Percentiles rank a stretch among this genome's conserved stretches.
These are phyloP conservation scores for Helianthus tuberosus DNA, from an alignment of 129 eudicot genomes.

Conservation along the genomic window DNA sequence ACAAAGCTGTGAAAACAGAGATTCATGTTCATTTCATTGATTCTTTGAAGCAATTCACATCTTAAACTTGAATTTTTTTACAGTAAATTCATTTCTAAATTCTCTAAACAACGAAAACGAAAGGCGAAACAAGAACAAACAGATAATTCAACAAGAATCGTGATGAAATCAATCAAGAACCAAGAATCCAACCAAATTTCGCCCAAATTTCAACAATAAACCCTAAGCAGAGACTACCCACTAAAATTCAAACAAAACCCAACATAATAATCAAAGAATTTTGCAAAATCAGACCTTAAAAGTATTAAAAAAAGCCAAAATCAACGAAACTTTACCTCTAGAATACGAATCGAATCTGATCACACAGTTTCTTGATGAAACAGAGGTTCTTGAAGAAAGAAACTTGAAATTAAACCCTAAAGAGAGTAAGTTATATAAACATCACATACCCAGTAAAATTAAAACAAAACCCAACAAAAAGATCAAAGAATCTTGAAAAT, in stretches of 20 bases:
- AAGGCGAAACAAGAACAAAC: neutral
- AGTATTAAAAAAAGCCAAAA: neutral
- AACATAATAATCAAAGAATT: slow-evolving; percentile 20
- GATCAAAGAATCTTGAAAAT: slow-evolving; percentile 18
- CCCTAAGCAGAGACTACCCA: slow-evolving; percentile 31
- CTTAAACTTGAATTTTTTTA: too few relatives aligned
- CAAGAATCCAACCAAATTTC: neutral
- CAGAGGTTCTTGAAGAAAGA: neutral
- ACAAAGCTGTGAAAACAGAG: neutral
- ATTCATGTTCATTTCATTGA: slow-evolving; percentile 3
- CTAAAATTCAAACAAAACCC: slow-evolving; percentile 21
- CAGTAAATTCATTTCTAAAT: neutral
- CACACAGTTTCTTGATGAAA: slow-evolving; percentile 33
- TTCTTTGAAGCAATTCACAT: neutral
- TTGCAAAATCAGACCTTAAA: slow-evolving; percentile 4
- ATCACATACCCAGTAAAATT: slow-evolving; percentile 23
- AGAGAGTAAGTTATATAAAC: slow-evolving; percentile 5
- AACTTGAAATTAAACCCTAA: slow-evolving; percentile 15
- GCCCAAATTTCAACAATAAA: neutral
- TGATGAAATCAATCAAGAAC: neutral
- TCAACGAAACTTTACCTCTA: slow-evolving; percentile 30
- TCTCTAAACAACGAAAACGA: neutral
- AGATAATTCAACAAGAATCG: neutral
- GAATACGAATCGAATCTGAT: slow-evolving; percentile 35
- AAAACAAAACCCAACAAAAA: slow-evolving; percentile 20